Percentiles rank a stretch among this genome's conserved stretches.
These are phyloP conservation scores for Penicillium samsonianum DNA, from an alignment of 495 filamentous ascomycete genomes.

Conservation along the genomic window DNA sequence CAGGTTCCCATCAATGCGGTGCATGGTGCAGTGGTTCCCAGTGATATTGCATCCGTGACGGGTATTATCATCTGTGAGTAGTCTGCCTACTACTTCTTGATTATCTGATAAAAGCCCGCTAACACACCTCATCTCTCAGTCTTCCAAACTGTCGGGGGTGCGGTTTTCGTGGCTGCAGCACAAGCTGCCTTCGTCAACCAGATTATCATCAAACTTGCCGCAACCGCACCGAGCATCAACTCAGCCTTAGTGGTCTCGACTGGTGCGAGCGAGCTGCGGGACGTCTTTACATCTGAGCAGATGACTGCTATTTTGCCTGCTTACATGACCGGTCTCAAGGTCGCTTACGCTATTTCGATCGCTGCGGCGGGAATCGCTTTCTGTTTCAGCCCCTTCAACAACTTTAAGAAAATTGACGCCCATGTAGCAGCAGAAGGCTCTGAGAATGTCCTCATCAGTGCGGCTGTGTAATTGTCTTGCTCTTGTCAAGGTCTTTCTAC, in stretches of 20 bases:
- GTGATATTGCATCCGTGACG: neutral
- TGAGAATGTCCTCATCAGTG: too few species aligned
- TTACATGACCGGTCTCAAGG: slow-evolving; percentile 15
- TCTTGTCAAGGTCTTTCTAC: too few species aligned
- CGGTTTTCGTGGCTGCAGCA: slow-evolving; percentile 41
- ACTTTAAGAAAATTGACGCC: too few species aligned
- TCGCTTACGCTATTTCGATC: slow-evolving; percentile 11
- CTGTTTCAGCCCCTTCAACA: too few species aligned
- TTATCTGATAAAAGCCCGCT: too few species aligned
- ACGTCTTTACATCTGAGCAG: too few species aligned
- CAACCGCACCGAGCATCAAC: slow-evolving; percentile 39
- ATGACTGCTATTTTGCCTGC: slow-evolving; percentile 1
- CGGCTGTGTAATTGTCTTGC: too few species aligned
- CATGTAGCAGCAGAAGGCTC: too few species aligned
- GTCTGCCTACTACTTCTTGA: too few species aligned
- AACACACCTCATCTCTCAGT: slow-evolving; percentile 15
- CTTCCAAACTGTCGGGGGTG: slow-evolving; percentile 47
- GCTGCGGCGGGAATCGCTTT: neutral
- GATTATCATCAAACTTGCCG: slow-evolving; percentile 31
- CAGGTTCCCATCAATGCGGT: neutral
- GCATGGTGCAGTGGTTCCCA: neutral
- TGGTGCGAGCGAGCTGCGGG: slow-evolving; percentile 34
- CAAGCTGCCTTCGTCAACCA: slow-evolving; percentile 46
- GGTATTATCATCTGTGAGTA: neutral
- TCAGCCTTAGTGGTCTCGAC: slow-evolving; percentile 35